Evolutionary conservation across 352 stramenopile species (phyloP).

Genomic region (Pythium folliculosum): DNA sequence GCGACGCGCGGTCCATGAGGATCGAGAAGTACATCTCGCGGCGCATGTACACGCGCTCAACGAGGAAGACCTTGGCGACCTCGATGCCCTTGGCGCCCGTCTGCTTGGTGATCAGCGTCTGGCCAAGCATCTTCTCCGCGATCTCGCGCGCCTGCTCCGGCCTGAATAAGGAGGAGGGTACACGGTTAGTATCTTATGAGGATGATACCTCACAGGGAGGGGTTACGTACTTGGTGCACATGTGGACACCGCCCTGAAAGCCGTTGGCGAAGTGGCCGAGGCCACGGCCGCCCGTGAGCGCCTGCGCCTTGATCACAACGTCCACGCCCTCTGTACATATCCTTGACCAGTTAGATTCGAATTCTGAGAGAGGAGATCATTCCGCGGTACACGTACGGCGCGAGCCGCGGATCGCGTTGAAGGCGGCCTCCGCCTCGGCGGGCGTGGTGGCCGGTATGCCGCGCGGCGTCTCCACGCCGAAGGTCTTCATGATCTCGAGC

Average conservation of each 20-base stretch:
- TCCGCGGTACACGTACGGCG: slow-evolving; percentile 43
- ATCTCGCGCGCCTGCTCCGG: slow-evolving; percentile 79
- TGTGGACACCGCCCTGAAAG: slow-evolving; percentile 98
- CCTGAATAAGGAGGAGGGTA: slow-evolving; percentile 5
- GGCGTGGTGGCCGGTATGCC: slow-evolving; percentile 77
- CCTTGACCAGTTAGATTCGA: slow-evolving; percentile 7
- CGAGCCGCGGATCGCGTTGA: slow-evolving; percentile 75
- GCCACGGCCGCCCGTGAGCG: slow-evolving; percentile 95
- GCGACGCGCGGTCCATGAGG: slow-evolving; percentile 95
- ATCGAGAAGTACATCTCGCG: slow-evolving; percentile 99
- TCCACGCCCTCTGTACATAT: slow-evolving; percentile 69
- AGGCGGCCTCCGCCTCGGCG: slow-evolving; percentile 79
- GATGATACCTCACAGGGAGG: neutral
- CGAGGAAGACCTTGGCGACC: slow-evolving; percentile 90
- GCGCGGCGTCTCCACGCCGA: slow-evolving; percentile 73
- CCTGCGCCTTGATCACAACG: slow-evolving; percentile 96
- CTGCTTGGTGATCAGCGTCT: slow-evolving; percentile 98
- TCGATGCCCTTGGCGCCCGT: slow-evolving; percentile 87
- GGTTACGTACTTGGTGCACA: slow-evolving; percentile 82
- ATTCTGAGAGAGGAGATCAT: neutral
- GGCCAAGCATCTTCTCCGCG: slow-evolving; percentile 90
- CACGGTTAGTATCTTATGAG: neutral
- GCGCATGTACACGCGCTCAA: slow-evolving; percentile 93
- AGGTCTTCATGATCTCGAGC: slow-evolving; percentile 93
- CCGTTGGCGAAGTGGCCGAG: slow-evolving; percentile 97